Conservation (phyloP, 768 basidiomycete species). For the Rhodosporidiobolus sp. region DNA sequence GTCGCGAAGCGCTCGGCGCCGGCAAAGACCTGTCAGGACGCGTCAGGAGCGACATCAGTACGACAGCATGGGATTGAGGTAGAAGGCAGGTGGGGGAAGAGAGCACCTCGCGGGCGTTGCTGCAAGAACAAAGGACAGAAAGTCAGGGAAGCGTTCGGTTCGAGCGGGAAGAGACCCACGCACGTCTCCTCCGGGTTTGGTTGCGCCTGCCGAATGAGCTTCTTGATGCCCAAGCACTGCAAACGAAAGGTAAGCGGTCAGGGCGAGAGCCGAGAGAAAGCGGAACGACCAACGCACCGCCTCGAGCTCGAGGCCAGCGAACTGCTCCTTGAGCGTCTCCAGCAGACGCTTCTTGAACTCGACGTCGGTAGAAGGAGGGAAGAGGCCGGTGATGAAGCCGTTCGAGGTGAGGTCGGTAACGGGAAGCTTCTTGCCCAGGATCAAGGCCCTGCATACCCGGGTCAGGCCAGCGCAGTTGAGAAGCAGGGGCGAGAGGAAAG, state of each 20-base stretch:
- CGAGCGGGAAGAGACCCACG: not conserved
- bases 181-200: constrained; percentile 26
- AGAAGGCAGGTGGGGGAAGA: not conserved
- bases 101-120: constrained; percentile 33
- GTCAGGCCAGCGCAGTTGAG: not conserved
- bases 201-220: constrained; percentile 15
- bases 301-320: constrained; percentile 15
- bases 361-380: constrained; percentile 5
- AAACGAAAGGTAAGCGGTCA: not conserved
- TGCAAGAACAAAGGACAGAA: not conserved
- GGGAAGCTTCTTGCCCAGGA: constrained; percentile 66
- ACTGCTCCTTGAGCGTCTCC: constrained; percentile 18
- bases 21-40: constrained; percentile 16
- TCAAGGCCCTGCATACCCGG: constrained; percentile 51
- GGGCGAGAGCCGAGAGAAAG: not conserved
- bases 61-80: not conserved
- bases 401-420: constrained; percentile 60
- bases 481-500: not conserved
- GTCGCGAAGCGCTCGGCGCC: constrained; percentile 61
- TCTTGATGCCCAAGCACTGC: constrained; percentile 22
- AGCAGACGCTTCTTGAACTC: constrained; percentile 18
- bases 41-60: not conserved
- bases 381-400: constrained; percentile 64
- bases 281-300: constrained; percentile 3
- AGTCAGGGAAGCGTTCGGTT: accelerated